Conservation (phyloP, 768 basidiomycete genomes). For the Pholiota molesta region DNA sequence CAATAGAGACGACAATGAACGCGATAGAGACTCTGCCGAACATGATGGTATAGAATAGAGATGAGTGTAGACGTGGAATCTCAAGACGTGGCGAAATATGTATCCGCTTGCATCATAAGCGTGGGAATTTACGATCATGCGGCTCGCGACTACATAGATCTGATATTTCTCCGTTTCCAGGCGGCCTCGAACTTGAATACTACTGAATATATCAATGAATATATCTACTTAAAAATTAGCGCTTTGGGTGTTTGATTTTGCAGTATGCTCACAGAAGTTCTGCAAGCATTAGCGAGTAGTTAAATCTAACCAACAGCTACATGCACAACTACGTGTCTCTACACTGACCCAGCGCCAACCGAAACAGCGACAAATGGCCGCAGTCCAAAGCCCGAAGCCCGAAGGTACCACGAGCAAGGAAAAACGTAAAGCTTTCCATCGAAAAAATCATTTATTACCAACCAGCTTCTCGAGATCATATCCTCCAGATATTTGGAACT, state of each 20-base stretch:
- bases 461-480: constrained; percentile 65
- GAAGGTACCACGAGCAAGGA: neutral
- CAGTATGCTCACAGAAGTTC: too few relatives aligned
- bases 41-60: constrained; percentile 42
- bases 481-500: constrained; percentile 79
- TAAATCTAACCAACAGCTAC: too few relatives aligned
- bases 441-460: constrained; percentile 14
- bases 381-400: neutral
- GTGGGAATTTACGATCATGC: constrained; percentile 20
- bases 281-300: too few relatives aligned
- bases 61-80: constrained; percentile 25
- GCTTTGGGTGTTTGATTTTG: too few relatives aligned
- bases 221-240: too few relatives aligned
- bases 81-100: constrained; percentile 30
- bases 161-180: neutral
- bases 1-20: constrained; percentile 63
- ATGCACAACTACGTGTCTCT: too few relatives aligned
- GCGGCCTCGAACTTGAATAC: too few relatives aligned
- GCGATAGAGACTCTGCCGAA: constrained; percentile 65
- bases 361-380: neutral
- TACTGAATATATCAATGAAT: too few relatives aligned
- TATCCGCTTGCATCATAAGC: constrained; percentile 9
- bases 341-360: too few relatives aligned
- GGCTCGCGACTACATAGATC: neutral
- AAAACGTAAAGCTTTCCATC: neutral